Evolutionary conservation across 257 asterid genomes (phyloP), one percentile per base, ranked within the genome.

Genomic region (Ehretia macrophylla): DNA sequence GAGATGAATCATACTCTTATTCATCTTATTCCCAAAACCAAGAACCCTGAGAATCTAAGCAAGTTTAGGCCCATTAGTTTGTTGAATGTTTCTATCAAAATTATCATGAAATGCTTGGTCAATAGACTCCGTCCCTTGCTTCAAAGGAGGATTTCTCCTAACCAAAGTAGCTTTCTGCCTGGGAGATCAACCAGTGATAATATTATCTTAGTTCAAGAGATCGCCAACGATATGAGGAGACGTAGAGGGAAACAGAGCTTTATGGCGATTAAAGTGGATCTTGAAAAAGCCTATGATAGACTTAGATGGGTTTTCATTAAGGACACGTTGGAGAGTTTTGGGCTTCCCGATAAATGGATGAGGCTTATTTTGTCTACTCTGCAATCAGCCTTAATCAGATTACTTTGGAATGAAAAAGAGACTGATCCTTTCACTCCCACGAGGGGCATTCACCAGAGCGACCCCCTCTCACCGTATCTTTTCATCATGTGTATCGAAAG

Each of bases 381-480:
- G 21, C 5, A 4, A 11, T 4, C 56, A 9, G 10, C 22, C 13
- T 8, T 5, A 19, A 19, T 51, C 0, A 10, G 4, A 3, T 4
- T 51, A 3, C 56, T 51, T 10, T 51, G 56, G 56, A 51, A 51
- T 51, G 56, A 19, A 8, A 20, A 51, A 1, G 10, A 8, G 32
- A 16, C n/a, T 19, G 23, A 18, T 4, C 4, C 62, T 0, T 32
- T 56, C 14, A 37, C 17, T 0, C 62, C 51, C 0, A 11, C n/a
- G 38, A 17, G 63, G 19, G 63, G 63, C 16, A 8, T 58, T 9
- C 21, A 23, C 4, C 63, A 58, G 19, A 27, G 51, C 1, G 51
- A 58, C 52, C 52, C 63, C 10, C n/a, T 58, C 6, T 42, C 63
- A 6, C 63, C 63, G 0, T 58, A 58, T 16, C 51, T 58, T 19